Conservation (phyloP, 140 eudicot species). For the Senecio squalidus region DNA sequence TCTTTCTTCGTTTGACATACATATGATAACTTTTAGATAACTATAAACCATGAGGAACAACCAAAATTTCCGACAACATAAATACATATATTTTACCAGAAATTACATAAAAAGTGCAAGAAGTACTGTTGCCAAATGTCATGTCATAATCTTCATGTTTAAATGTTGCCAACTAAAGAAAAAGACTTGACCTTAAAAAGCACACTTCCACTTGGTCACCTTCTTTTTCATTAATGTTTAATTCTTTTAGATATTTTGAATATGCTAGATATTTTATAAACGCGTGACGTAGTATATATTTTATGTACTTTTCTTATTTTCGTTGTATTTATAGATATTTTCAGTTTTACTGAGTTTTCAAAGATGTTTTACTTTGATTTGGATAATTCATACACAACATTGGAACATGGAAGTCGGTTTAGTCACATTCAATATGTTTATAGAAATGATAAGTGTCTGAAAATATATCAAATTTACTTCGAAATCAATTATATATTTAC, state of each 20-base stretch:
- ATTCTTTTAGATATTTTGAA: neutral
- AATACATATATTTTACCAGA: neutral
- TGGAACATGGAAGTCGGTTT: neutral
- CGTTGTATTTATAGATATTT: neutral
- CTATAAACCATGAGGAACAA: neutral
- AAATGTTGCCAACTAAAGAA: neutral
- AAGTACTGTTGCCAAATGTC: neutral
- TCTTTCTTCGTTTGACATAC: neutral
- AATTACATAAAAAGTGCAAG: neutral
- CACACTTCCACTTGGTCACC: neutral
- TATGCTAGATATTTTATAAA: constrained; percentile 11
- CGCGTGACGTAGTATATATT: neutral
- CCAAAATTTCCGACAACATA: neutral
- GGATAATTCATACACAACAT: neutral
- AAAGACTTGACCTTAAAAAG: constrained; percentile 12
- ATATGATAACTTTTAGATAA: too few species aligned
- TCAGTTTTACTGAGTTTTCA: neutral
- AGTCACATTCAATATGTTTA: neutral
- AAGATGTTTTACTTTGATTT: neutral
- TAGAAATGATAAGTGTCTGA: too few species aligned
- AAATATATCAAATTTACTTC: too few species aligned
- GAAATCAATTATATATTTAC: too few species aligned
- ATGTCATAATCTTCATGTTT: constrained; percentile 3
- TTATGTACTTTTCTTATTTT: neutral
- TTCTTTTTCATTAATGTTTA: neutral